Evolutionary conservation across 1,139 yeast species (phyloP).

Genomic region (Geotrichum fermentans): DNA sequence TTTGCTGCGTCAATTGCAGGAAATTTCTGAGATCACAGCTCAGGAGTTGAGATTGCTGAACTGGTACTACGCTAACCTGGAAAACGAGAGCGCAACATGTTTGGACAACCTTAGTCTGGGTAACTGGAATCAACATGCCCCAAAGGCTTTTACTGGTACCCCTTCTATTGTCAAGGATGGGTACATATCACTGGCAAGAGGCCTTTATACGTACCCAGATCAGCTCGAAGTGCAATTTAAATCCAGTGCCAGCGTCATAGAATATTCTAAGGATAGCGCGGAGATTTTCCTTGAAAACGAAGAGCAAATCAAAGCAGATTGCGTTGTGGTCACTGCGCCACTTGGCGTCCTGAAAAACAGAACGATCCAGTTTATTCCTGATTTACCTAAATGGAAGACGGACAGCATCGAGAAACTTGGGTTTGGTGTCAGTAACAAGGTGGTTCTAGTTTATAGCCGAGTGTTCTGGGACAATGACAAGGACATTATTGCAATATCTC

Average conservation of each 20-base stretch:
- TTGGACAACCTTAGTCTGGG: conserved; percentile 38
- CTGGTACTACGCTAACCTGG: conserved; percentile 44
- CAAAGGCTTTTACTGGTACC: conserved; percentile 40
- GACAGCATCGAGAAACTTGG: conserved; percentile 42
- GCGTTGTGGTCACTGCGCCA: conserved; percentile 42
- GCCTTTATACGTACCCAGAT: conserved; percentile 40
- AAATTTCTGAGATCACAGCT: conserved; percentile 35
- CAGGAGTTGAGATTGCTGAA: conserved; percentile 38
- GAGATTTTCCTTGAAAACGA: conserved; percentile 40
- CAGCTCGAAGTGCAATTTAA: conserved; percentile 41
- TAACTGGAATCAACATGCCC: conserved; percentile 43
- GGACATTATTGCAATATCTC: conserved; percentile 38
- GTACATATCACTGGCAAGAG: conserved; percentile 38
- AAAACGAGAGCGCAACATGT: conserved; percentile 39
- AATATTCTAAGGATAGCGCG: conserved; percentile 32
- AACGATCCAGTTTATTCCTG: conserved; percentile 41
- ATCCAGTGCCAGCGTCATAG: conserved; percentile 39
- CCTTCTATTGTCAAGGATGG: conserved; percentile 41
- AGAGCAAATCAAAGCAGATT: conserved; percentile 40
- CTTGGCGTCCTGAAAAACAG: conserved; percentile 42
- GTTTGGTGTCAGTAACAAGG: conserved; percentile 42
- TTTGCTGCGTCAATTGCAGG: conserved; percentile 34
- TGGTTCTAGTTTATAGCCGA: conserved; percentile 37
- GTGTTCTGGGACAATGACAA: conserved; percentile 42
- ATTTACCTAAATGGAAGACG: conserved; percentile 42